Conservation (phyloP, 208 protist genomes). For the Wallacemonas collosoma region DNA sequence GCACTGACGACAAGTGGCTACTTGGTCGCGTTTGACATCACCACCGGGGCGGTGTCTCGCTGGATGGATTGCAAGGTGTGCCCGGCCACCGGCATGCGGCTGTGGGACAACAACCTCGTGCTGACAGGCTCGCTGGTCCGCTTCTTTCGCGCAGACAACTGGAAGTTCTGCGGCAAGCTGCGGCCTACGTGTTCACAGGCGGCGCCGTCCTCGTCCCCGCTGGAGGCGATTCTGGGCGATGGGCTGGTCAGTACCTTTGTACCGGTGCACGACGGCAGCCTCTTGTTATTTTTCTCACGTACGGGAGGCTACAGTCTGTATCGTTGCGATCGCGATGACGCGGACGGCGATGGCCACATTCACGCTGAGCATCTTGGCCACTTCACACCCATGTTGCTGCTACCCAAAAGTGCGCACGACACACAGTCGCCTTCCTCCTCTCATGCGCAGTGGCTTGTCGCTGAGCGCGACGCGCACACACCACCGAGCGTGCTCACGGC, state of each 20-base stretch:
- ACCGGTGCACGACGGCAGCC: not conserved
- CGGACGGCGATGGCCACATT: not conserved
- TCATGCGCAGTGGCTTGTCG: not conserved
- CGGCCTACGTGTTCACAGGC: not conserved
- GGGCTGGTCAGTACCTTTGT: not conserved
- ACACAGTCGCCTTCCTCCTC: too few relatives aligned
- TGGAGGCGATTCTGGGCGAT: constrained; percentile 19
- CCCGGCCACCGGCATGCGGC: constrained; percentile 33
- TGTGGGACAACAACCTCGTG: constrained; percentile 41
- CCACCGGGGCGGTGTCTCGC: constrained; percentile 58
- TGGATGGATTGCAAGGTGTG: constrained; percentile 91
- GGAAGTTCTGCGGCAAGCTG: constrained; percentile 82
- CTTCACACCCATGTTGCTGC: not conserved
- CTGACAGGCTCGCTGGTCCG: constrained; percentile 61
- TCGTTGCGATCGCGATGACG: not conserved
- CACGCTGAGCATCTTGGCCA: not conserved
- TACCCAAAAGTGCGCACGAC: too few relatives aligned
- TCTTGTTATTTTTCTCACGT: constrained; percentile 11
- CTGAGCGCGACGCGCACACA: not conserved
- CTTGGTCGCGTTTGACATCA: constrained; percentile 65
- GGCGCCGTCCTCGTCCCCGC: not conserved
- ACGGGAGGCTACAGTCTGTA: not conserved
- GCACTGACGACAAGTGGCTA: constrained; percentile 64
- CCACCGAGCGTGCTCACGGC: not conserved
- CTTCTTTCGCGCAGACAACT: constrained; percentile 57